Evolutionary conservation across 306 rosid species (phyloP).

Genomic region (Quercus agrifolia): DNA sequence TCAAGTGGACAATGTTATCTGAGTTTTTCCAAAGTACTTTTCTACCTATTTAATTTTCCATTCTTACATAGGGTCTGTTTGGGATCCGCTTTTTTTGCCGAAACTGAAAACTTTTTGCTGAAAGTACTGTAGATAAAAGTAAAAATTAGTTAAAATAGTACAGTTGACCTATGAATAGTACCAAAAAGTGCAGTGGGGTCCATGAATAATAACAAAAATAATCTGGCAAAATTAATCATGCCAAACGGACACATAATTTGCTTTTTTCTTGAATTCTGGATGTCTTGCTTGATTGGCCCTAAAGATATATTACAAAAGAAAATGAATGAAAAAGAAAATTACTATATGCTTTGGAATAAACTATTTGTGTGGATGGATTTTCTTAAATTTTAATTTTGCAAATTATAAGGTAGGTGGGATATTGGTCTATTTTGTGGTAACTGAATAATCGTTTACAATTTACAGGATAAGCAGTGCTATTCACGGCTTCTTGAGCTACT

Average conservation of each 20-base stretch:
- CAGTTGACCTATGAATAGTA: too few species aligned
- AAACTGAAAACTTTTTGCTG: too few species aligned
- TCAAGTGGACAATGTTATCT: slow-evolving; percentile 68
- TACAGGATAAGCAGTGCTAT: slow-evolving; percentile 89
- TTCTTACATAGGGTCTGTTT: not conserved
- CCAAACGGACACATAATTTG: too few species aligned
- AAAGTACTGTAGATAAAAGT: too few species aligned
- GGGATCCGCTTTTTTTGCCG: too few species aligned
- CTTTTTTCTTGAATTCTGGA: not conserved
- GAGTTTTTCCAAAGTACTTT: slow-evolving; percentile 76
- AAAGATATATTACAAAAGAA: not conserved
- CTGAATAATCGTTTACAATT: slow-evolving; percentile 10
- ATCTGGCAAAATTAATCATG: not conserved
- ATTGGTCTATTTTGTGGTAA: not conserved
- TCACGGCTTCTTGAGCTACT: slow-evolving; percentile 85
- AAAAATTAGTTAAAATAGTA: too few species aligned
- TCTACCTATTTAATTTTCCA: not conserved
- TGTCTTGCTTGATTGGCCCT: not conserved
- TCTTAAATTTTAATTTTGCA: not conserved
- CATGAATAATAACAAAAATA: too few species aligned
- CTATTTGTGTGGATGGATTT: not conserved
- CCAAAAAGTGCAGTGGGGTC: too few species aligned
- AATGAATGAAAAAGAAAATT: not conserved
- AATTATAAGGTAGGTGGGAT: slow-evolving; percentile 3
- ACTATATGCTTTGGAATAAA: not conserved